Conservation (phyloP, 2,329 filamentous ascomycete genomes). For the Colletotrichum lindemuthianum region DNA sequence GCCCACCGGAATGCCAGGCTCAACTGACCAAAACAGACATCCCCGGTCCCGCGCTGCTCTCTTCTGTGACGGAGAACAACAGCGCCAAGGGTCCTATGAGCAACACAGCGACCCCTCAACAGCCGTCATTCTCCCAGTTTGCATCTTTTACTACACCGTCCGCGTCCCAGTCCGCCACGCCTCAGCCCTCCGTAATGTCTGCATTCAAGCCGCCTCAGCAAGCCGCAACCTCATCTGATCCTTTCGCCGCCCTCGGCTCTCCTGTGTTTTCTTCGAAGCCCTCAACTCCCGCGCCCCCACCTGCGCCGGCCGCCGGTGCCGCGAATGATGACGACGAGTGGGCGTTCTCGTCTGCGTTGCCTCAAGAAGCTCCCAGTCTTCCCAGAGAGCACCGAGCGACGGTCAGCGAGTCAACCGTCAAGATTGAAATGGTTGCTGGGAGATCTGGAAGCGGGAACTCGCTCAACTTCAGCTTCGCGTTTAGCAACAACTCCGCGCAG, state of each 20-base stretch:
- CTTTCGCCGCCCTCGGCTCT: constrained; percentile 57
- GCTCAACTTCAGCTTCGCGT: constrained; percentile 79
- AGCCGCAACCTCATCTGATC: constrained; percentile 52
- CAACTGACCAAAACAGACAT: constrained; percentile 60
- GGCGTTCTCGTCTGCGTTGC: constrained; percentile 90
- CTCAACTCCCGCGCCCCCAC: constrained; percentile 45
- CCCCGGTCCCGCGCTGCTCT: constrained; percentile 72
- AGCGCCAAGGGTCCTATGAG: constrained; percentile 59
- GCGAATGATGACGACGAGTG: constrained; percentile 85
- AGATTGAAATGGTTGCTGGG: constrained; percentile 77
- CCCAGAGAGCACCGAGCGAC: constrained; percentile 71
- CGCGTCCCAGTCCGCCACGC: constrained; percentile 62
- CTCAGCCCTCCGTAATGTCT: constrained; percentile 60
- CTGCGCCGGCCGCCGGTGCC: constrained; percentile 42
- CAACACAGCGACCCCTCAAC: constrained; percentile 46
- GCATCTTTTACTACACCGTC: constrained; percentile 64
- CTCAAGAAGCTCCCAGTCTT: constrained; percentile 62
- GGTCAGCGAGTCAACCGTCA: constrained; percentile 76
- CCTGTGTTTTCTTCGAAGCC: constrained; percentile 51
- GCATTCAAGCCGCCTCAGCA: constrained; percentile 56
- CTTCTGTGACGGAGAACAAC: constrained; percentile 70
- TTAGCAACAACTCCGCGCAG: constrained; percentile 81
- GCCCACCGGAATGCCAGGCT: background rate
- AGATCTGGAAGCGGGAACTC: constrained; percentile 65
- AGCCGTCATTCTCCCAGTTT: constrained; percentile 64